Base-by-base conservation (phyloP, 2,329 filamentous ascomycete species). In the Lachnellula cervina region DNA sequence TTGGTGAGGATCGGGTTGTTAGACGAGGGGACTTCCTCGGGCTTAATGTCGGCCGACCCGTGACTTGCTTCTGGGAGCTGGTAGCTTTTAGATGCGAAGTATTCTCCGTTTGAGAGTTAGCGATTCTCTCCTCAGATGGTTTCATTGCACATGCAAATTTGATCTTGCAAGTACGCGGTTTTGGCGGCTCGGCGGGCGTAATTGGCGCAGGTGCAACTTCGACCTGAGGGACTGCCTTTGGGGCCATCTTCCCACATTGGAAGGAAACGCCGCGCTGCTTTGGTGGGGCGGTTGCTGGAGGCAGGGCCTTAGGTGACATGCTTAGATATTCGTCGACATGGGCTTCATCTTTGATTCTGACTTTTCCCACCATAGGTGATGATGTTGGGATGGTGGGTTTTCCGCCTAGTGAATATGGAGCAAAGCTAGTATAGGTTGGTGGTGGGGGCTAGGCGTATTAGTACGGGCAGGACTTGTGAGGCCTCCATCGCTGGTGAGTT, bases 221-320 rank as follows among this genome's bases (percentile, higher is more conserved):
- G 59, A 71, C 67, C n/a, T 66, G 65, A 52, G 64, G 62, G 23
- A 71, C 67, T 25, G 72, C 69, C 57, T 72, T 73, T 62, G 76
- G 74, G 28, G 28, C 9, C 28, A 13, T 32, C 28, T 32, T 32
- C 9, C 63, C 67, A 70, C 93, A 97, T 35, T 90, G 91, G 71
- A 97, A 97, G 57, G 88, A 93, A 64, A 97, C 97, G 72, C 89
- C 93, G 58, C 92, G 84, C 75, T 92, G 96, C 67, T 89, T 88
- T 49, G 84, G 86, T 51, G 86, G 73, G 11, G 79, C 81, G 67
- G 87, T 84, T 1, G 87, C 76, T 35, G 78, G 75, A 14, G 80
- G 76, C 66, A 88, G 82, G 17, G 57, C 50, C 54, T 77, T 79
- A 38, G 69, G 67, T 19, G 67, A 69, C 14, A 64, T 59, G n/a